Base-by-base conservation (phyloP, 176 grass and related monocot species). In the Oryza nivara region DNA sequence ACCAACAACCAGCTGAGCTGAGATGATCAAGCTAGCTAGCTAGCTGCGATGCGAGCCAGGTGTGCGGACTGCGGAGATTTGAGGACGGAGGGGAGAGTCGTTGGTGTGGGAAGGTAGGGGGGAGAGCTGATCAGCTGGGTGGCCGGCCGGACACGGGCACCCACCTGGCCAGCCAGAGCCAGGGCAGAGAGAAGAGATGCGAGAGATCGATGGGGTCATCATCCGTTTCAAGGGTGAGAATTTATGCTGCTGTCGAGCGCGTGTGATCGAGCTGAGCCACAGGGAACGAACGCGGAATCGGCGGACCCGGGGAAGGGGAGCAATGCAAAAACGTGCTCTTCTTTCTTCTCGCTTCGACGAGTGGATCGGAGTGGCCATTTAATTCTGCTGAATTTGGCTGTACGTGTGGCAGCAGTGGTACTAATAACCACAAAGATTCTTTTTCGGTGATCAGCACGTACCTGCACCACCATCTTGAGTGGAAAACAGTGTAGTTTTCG, bases 171-270 rank as follows among this genome's bases (percentile, higher is more conserved):
- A 49, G 13, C 13, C 43, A 44, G 47, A 64, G 25, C 15, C 9
- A 35, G 70, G 65, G 67, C 41, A 52, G 79, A 60, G 46, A 64
- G 12, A 58, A 8, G 54, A 6, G 19, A 58, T 41, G 54, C 17
- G 19, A 20, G 54, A 58, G 54, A 58, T 58, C 54, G 54, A 66
- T 49, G 82, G 82, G 46, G 32, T 43, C 73, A 38, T 67, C n/a
- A 38, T 67, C n/a, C 61, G 49, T 66, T 25, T 36, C 70, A 46
- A 66, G 61, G 5, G 81, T 83, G 72, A 67, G 72, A 67, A 75
- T 84, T 84, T 52, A 84, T n/a, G 60, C 43, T 32, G 43, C 45
- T 83, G 82, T 75, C 81, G 70, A 75, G 71, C 35, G 71, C 35
- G 71, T 36, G 60, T 3, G 13, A 15, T 9, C n/a, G 56, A 63